Percentiles rank a stretch among this genome's conserved stretches.
Evolutionary conservation across 768 basidiomycete species (phyloP).

Genomic region (Psilocybe subaeruginosa): DNA sequence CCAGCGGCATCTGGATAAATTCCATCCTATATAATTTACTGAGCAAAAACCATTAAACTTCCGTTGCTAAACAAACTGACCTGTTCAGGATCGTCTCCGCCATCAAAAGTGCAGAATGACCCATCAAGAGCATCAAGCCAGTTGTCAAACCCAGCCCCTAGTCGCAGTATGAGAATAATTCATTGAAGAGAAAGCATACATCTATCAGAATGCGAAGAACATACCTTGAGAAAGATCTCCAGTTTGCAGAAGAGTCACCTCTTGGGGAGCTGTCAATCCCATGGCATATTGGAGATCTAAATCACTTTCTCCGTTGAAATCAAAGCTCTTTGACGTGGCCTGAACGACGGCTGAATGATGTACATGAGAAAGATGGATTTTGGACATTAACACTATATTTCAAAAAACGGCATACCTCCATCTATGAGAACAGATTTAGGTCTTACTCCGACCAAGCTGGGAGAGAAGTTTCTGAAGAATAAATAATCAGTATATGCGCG

Average conservation of each 20-base stretch:
- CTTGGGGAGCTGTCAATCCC: conserved; percentile 42
- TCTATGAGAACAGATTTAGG: conserved; percentile 39
- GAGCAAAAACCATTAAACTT: background rate
- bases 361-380: background rate
- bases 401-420: conserved; percentile 27
- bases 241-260: conserved; percentile 45
- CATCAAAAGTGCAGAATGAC: conserved; percentile 46
- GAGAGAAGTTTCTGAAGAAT: conserved; percentile 36
- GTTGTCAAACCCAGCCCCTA: conserved; percentile 50
- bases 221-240: conserved; percentile 44
- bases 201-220: background rate
- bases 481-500: background rate
- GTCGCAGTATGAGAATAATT: background rate
- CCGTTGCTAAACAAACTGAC: conserved; percentile 19
- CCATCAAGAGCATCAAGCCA: conserved; percentile 50
- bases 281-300: conserved; percentile 64
- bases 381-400: background rate
- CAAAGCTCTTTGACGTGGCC: conserved; percentile 38
- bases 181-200: background rate
- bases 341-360: conserved; percentile 45
- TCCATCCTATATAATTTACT: conserved; percentile 16
- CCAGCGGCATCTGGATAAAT: conserved; percentile 27
- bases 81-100: conserved; percentile 42
- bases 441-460: conserved; percentile 34
- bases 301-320: conserved; percentile 56